These are phyloP conservation scores for Manihot esculenta DNA, from an alignment of 441 rosid genomes.

Conservation along the genomic window DNA sequence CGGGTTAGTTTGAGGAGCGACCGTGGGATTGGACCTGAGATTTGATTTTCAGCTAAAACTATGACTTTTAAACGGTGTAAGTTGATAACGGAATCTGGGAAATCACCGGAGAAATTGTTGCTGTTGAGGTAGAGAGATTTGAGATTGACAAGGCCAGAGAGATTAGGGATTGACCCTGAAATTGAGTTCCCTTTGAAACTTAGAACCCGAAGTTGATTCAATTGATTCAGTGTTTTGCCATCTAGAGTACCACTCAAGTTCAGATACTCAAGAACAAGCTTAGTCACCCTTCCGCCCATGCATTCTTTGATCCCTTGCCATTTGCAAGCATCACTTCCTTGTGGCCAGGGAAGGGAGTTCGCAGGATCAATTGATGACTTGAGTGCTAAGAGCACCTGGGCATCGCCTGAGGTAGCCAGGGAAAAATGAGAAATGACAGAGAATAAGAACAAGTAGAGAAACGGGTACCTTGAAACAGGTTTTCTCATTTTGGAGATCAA, in stretches of 20 bases:
- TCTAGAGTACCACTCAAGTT: constrained; percentile 63
- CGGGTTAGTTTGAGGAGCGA: constrained; percentile 57
- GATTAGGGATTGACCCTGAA: constrained; percentile 65
- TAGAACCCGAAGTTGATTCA: constrained; percentile 79
- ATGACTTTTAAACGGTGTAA: constrained; percentile 71
- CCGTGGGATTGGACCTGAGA: constrained; percentile 59
- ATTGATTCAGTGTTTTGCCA: constrained; percentile 41
- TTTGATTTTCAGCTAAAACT: constrained; percentile 46
- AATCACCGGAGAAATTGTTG: constrained; percentile 67
- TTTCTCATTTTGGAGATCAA: constrained; percentile 21
- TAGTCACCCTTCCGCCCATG: constrained; percentile 66
- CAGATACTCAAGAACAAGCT: constrained; percentile 69
- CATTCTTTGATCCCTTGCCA: constrained; percentile 83
- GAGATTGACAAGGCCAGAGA: constrained; percentile 64
- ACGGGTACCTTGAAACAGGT: constrained; percentile 35
- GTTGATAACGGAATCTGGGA: constrained; percentile 56
- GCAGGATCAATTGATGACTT: constrained; percentile 70
- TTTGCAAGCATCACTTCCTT: constrained; percentile 55
- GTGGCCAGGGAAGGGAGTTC: constrained; percentile 53
- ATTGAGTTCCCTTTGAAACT: constrained; percentile 82
- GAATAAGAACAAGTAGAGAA: constrained; percentile 27
- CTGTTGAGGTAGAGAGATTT: constrained; percentile 63
- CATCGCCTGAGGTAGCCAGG: constrained; percentile 58
- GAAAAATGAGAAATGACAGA: constrained; percentile 35
- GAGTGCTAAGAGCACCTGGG: constrained; percentile 57